These are phyloP conservation scores for Asterochloris erici DNA, from an alignment of 139 green algal species.

Conservation along the genomic window DNA sequence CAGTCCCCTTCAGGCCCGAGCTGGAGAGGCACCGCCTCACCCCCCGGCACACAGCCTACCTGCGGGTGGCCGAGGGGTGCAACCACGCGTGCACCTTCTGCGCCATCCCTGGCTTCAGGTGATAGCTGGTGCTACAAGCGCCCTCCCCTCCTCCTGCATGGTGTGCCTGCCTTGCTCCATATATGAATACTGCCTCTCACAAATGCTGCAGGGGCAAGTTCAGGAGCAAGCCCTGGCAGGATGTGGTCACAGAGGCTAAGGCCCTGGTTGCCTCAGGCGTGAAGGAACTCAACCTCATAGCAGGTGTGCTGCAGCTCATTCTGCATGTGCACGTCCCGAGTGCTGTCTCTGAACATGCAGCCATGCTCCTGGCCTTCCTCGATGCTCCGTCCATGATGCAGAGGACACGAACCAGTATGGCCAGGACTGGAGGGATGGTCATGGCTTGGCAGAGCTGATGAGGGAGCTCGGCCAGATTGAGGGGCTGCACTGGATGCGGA, in stretches of 20 bases:
- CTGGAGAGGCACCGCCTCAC: constrained; percentile 68
- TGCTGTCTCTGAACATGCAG: too few relatives aligned
- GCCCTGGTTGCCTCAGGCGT: constrained; percentile 64
- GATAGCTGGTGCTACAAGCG: neutral
- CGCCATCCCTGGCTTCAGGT: constrained; percentile 75
- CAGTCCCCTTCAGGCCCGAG: constrained; percentile 80
- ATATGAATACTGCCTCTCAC: neutral
- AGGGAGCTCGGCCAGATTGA: constrained; percentile 65
- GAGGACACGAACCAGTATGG: constrained; percentile 89
- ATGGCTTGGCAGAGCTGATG: constrained; percentile 71
- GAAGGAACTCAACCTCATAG: constrained; percentile 87
- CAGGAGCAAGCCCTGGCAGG: constrained; percentile 72
- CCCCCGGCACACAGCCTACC: constrained; percentile 79
- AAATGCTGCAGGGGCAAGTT: constrained; percentile 71
- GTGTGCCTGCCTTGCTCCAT: neutral
- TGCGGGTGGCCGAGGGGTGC: constrained; percentile 89
- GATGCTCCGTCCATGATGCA: too few relatives aligned
- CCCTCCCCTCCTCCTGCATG: neutral
- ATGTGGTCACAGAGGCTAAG: constrained; percentile 70
- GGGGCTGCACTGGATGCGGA: constrained; percentile 78
- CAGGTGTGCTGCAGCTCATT: neutral
- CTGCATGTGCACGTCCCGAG: too few relatives aligned
- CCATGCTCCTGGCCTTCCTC: too few relatives aligned
- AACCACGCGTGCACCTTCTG: constrained; percentile 92
- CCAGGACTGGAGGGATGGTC: constrained; percentile 65